Evolutionary conservation across 1,284 basidiomycete genomes (phyloP).

Genomic region (Meira nashicola): DNA sequence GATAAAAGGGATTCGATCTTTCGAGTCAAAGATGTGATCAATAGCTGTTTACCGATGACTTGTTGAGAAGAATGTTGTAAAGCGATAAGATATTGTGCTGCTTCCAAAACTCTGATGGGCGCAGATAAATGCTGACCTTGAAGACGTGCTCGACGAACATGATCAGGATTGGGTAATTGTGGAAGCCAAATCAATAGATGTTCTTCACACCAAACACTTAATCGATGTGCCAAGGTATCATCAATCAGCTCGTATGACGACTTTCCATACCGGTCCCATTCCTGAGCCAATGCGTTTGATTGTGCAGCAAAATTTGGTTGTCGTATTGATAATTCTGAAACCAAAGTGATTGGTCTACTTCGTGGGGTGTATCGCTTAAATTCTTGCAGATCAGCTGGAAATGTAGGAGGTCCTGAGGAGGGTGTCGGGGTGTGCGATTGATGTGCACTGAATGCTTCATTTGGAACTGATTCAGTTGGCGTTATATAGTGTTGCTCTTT

Average conservation of each 20-base stretch:
- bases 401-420: neutral
- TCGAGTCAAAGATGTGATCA: too few relatives aligned
- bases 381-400: neutral
- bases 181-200: constrained; percentile 1
- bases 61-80: neutral
- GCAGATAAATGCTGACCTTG: neutral
- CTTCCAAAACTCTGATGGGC: neutral
- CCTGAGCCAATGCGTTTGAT: too few relatives aligned
- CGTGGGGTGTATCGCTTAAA: neutral
- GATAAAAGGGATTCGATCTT: too few relatives aligned
- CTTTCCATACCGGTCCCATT: too few relatives aligned
- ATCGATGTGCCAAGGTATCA: neutral
- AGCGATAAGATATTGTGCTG: neutral
- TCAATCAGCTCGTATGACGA: neutral
- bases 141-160: neutral
- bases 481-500: neutral
- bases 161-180: neutral
- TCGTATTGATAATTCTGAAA: neutral
- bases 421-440: neutral
- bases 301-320: neutral
- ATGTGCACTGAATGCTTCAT: too few relatives aligned
- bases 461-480: neutral
- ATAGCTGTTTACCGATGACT: too few relatives aligned
- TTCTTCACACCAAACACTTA: neutral
- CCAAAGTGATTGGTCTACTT: neutral